Base-by-base conservation (phyloP, 345 rosid species). In the Gossypium mustelinum region DNA sequence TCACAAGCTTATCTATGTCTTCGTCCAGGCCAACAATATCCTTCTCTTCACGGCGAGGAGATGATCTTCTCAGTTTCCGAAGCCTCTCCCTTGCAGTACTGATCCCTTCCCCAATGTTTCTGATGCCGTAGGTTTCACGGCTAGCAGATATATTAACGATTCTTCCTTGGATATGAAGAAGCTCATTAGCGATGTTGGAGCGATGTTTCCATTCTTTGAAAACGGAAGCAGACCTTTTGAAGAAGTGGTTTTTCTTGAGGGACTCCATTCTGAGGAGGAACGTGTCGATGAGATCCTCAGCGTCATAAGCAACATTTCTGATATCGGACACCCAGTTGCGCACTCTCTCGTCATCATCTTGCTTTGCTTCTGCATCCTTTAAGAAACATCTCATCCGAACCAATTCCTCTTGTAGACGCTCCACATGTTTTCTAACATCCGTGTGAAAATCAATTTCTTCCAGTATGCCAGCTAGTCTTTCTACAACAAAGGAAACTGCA, bases 311-410 rank as follows among this genome's bases (percentile, higher is more conserved):
- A 50, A 41, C 75, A 48, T 52, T 48, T 73, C 82, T 68, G 59
- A 81, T 76, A 4, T 78, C 79, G 2, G 81, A 78, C n/a, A 78
- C 82, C 84, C 78, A 82, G 29, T 73, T 73, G 44, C 59, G 54
- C 41, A 78, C 75, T 24, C 80, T 57, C 29, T 73, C 59, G 9
- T 82, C 82, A 12, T 64, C 77, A 20, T 78, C 81, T 47, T 73
- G 84, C 57, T 69, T 73, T 62, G 71, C 68, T 44, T 76, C 82
- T 0, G 78, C 77, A 47, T 82, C 82, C 61, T 60, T 72, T n/a
- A 76, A 62, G 75, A 82, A 82, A 72, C 82, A 76, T 7, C 72
- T 75, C 80, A 82, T 76, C 74, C 78, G 60, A n/a, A 10, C 14
- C 27, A 82, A 58, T 20, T 82, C 84, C 20, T 74, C 77, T 68